A percentile compares a stretch with the other conserved stretches of the same genome.
Conservation (phyloP, 306 rosid species). For the Chamaecrista fasciculata region DNA sequence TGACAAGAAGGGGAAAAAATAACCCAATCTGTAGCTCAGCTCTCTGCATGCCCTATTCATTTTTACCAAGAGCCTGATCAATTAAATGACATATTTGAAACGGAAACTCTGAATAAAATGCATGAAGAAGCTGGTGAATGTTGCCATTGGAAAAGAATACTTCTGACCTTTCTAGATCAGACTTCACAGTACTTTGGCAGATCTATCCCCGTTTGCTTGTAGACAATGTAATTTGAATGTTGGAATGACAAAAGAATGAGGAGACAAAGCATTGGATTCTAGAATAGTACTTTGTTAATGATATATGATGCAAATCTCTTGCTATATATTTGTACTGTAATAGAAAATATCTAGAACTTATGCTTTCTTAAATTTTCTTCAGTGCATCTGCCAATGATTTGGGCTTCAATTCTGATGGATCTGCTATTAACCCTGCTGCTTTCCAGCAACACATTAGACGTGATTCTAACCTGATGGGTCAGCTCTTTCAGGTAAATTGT, state of each 20-base stretch:
- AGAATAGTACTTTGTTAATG: neutral
- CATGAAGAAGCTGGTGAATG: conserved; percentile 11
- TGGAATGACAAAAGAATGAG: neutral
- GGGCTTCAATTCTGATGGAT: conserved; percentile 82
- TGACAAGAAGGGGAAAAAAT: neutral
- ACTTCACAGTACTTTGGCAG: conserved; percentile 1
- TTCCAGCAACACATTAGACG: conserved; percentile 80
- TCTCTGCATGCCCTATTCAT: neutral
- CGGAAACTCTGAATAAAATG: neutral
- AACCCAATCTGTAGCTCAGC: conserved; percentile 1
- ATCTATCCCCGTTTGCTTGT: neutral
- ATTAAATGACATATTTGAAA: neutral
- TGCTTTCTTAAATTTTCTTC: conserved; percentile 29
- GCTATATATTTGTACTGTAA: neutral
- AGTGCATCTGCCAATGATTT: conserved; percentile 67
- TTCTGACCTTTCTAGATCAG: neutral
- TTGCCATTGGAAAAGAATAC: conserved; percentile 11
- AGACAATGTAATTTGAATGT: neutral
- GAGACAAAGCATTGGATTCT: neutral
- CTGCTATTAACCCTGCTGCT: conserved; percentile 86
- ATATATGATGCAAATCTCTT: neutral
- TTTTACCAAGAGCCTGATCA: neutral
- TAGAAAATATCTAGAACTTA: conserved; percentile 4
- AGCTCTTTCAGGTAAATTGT: conserved; percentile 69
- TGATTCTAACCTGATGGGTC: conserved; percentile 68